A percentile compares a stretch with the other conserved stretches of the same genome.
Conservation (phyloP, 208 protist species). For the Leishmania braziliensis region DNA sequence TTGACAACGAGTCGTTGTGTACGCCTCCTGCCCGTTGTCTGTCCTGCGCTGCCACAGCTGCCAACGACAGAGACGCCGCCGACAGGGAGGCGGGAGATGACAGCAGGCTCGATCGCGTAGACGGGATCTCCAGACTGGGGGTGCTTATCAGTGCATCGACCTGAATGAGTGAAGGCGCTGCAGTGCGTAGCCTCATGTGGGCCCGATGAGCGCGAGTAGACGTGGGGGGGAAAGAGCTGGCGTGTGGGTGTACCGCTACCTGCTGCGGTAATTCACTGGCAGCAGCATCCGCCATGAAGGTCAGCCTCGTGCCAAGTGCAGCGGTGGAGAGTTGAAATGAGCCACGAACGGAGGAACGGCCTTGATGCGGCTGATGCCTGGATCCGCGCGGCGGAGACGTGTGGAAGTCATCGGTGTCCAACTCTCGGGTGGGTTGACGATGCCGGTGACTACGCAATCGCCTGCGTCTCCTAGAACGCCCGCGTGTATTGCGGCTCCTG, state of each 20-base stretch:
- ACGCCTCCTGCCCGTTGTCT: not conserved
- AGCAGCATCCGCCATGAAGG: not conserved
- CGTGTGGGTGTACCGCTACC: not conserved
- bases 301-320: not conserved
- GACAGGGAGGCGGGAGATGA: not conserved
- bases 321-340: not conserved
- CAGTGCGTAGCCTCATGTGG: not conserved
- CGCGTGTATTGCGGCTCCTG: not conserved
- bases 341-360: too few species aligned
- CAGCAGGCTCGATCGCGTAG: slow-evolving; percentile 11
- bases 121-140: slow-evolving; percentile 17
- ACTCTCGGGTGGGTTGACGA: not conserved
- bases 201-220: slow-evolving; percentile 7
- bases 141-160: slow-evolving; percentile 12
- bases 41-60: not conserved
- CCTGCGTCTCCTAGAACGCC: not conserved
- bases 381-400: not conserved
- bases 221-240: not conserved
- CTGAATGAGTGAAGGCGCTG: slow-evolving; percentile 3
- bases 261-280: not conserved
- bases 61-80: not conserved
- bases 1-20: not conserved
- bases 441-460: not conserved
- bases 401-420: not conserved
- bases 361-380: not conserved